phyloP scores from a whole-genome alignment of 306 rosid genomes.

The Dalbergia cultrata region DNA sequence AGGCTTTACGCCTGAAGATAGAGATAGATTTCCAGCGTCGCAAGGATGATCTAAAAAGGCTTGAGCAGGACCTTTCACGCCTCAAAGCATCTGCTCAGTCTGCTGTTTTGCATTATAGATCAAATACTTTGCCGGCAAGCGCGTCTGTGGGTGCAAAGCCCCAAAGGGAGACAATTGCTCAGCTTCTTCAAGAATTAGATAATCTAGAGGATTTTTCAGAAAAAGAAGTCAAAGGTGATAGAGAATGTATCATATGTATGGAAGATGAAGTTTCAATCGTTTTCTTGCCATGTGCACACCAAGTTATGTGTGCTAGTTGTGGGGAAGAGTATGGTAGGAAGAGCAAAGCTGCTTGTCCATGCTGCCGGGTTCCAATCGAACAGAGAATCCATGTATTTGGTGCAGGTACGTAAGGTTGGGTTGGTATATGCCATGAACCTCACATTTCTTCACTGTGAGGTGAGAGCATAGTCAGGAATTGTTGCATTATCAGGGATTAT shows the following conservation, averaged over 20 bases:
- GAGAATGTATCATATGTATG: conserved; percentile 83
- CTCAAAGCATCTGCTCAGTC: conserved; percentile 67
- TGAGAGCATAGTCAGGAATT: conserved; percentile 47
- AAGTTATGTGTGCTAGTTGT: conserved; percentile 87
- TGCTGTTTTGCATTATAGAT: conserved; percentile 56
- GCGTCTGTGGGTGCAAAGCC: conserved; percentile 61
- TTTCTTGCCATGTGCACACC: conserved; percentile 97
- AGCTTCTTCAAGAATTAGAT: conserved; percentile 81
- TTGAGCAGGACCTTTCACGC: conserved; percentile 86
- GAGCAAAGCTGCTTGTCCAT: conserved; percentile 79
- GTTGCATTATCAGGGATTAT: conserved; percentile 2
- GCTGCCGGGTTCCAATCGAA: conserved; percentile 83
- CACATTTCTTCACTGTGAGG: conserved; percentile 24
- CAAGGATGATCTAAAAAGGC: conserved; percentile 90
- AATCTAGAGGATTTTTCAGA: conserved; percentile 69
- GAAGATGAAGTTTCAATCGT: conserved; percentile 89
- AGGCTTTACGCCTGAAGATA: conserved; percentile 81
- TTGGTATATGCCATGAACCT: not conserved
- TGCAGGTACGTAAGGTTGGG: conserved; percentile 71
- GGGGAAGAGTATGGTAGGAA: conserved; percentile 74
- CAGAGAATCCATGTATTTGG: conserved; percentile 95
- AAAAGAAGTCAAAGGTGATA: conserved; percentile 63
- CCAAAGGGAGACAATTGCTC: conserved; percentile 78
- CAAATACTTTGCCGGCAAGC: conserved; percentile 55
- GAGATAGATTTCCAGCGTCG: conserved; percentile 96